These are phyloP conservation scores for Russula sp. DNA, from an alignment of 768 basidiomycete genomes.

Conservation along the genomic window DNA sequence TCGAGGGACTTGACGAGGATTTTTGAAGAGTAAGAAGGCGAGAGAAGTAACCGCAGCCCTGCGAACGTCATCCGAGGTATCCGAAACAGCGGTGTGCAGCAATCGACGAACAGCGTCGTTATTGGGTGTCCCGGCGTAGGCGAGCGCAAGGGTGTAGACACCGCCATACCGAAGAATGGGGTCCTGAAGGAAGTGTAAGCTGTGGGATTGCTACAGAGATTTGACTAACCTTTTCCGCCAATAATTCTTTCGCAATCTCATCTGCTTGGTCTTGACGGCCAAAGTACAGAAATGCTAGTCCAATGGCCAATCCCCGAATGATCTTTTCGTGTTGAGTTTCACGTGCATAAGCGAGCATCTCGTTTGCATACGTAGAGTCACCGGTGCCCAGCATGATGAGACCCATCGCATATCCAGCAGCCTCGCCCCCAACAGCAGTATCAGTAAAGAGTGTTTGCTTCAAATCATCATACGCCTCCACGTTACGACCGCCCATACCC, in stretches of 20 bases:
- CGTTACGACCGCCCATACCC: conserved; percentile 85
- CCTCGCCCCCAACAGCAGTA: conserved; percentile 94
- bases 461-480: conserved; percentile 87
- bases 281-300: conserved; percentile 87
- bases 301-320: conserved; percentile 90
- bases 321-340: conserved; percentile 99
- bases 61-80: conserved; percentile 95
- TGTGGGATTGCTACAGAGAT: not conserved
- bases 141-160: conserved; percentile 92
- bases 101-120: conserved; percentile 89
- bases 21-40: conserved; percentile 96
- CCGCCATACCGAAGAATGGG: conserved; percentile 96
- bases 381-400: conserved; percentile 96
- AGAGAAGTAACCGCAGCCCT: conserved; percentile 93
- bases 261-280: conserved; percentile 92
- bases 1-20: conserved; percentile 90
- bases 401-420: conserved; percentile 95
- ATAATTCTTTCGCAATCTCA: conserved; percentile 62
- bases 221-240: conserved; percentile 72
- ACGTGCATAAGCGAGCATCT: conserved; percentile 93
- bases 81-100: conserved; percentile 94
- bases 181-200: conserved; percentile 47
- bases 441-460: conserved; percentile 87
- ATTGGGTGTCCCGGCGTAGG: conserved; percentile 94
- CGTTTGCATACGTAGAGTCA: conserved; percentile 67